Base-by-base conservation (phyloP, 1,284 basidiomycete genomes). In the Tilletia indica region DNA sequence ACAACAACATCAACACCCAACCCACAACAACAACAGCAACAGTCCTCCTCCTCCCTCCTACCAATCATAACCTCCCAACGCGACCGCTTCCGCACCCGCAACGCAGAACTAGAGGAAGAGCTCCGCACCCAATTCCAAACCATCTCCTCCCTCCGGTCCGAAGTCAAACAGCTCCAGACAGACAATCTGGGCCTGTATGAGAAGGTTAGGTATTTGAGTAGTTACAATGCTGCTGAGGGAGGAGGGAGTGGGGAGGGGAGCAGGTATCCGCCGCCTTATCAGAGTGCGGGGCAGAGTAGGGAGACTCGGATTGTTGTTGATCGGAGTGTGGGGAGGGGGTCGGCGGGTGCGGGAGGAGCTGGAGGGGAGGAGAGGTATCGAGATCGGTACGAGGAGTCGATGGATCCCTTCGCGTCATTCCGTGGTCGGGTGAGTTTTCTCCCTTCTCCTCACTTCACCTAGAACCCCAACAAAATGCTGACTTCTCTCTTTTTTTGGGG, bases 351-450 rank as follows among this genome's bases (percentile, higher is more conserved):
- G 70, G 67, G 12, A 58, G 69, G 31, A 42, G 71, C 73, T 77
- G 69, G 49, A 72, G 21, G 68, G 51, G 91, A 91, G 78, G 92
- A 91, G 83, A 73, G 77, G 71, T 99, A 98, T 85, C 90, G 91
- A 70, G 89, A 91, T 74, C 89, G 93, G 83, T 98, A 98, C 83
- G 95, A 99, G 83, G 93, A 97, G 84, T 89, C 91, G 66, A 93
- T 98, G 89, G 97, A 99, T 82, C 96, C 96, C 0, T 99, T 98
- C 84, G 94, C 97, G 84, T 93, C 92, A 3, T 98, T 99, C 88
- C 90, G 94, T 73, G 94, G 95, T 3, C 87, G 93, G 82, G 94
- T 95, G 80, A 81, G 93, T 89, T 19, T 45, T 51, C 47, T 39
- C 68, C 58, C 70, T 21, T n/a, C n/a, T n/a, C n/a, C n/a, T n/a